Conservation (phyloP, 495 filamentous ascomycete species). For the Xylaria telfairii region DNA sequence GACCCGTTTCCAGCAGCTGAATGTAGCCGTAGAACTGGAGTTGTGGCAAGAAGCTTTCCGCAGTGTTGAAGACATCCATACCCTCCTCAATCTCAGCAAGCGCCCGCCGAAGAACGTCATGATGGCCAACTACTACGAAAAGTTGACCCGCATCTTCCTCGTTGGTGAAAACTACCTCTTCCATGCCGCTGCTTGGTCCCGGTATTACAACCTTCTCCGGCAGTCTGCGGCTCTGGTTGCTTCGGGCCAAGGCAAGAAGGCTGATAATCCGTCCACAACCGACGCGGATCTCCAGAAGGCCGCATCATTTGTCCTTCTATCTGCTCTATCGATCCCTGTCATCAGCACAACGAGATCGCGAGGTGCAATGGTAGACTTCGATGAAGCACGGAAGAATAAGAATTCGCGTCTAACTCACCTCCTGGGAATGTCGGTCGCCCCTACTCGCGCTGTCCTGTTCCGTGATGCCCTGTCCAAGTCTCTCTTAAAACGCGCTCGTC, state of each 20-base stretch:
- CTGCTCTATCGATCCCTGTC: conserved; percentile 94
- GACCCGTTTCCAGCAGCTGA: conserved; percentile 97
- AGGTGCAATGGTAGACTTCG: conserved; percentile 93
- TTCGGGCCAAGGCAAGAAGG: conserved; percentile 86
- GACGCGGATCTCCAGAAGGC: conserved; percentile 85
- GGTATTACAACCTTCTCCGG: conserved; percentile 95
- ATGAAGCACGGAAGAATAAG: conserved; percentile 98
- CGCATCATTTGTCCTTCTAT: conserved; percentile 95
- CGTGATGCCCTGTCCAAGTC: conserved; percentile 95
- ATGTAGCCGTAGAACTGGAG: conserved; percentile 96
- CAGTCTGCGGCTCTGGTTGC: conserved; percentile 86
- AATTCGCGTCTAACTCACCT: conserved; percentile 96
- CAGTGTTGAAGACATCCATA: conserved; percentile 98
- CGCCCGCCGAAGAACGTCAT: conserved; percentile 98
- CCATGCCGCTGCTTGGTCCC: conserved; percentile 95
- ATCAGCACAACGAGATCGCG: conserved; percentile 97
- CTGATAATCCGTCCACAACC: conserved; percentile 84
- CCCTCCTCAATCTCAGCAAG: conserved; percentile 98
- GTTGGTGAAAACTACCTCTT: conserved; percentile 99
- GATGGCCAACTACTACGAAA: conserved; percentile 99
- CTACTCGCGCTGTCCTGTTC: conserved; percentile 89
- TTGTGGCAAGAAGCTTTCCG: conserved; percentile 99
- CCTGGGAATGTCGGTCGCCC: conserved; percentile 87
- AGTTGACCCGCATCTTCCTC: conserved; percentile 95
- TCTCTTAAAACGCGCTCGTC: conserved; percentile 84